Conservation (phyloP, 2,329 filamentous ascomycete genomes). For the Diaporthe ilicicola region DNA sequence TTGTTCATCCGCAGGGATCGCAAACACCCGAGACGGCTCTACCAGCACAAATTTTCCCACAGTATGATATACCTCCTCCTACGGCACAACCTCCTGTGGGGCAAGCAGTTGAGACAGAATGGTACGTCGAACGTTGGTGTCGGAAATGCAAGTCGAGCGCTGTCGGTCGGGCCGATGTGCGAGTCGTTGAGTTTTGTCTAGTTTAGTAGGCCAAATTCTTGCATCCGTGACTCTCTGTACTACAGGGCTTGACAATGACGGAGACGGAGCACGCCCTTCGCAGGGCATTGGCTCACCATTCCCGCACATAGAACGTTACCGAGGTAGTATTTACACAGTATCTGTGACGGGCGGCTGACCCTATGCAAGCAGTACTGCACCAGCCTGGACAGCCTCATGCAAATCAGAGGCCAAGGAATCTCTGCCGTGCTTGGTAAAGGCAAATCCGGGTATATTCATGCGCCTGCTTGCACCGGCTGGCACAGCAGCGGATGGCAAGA, state of each 20-base stretch:
- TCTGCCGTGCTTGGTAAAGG: not conserved
- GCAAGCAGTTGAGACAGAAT: not conserved
- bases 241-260: not conserved
- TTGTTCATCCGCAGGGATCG: not conserved
- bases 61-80: not conserved
- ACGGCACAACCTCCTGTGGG: not conserved
- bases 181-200: not conserved
- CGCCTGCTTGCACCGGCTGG: not conserved
- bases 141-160: not conserved
- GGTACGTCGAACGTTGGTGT: not conserved
- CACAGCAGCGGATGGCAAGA: not conserved
- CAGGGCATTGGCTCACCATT: not conserved
- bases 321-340: not conserved
- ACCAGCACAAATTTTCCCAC: not conserved
- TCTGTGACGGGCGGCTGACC: not conserved
- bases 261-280: not conserved
- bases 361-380: not conserved
- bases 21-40: not conserved
- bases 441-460: not conserved
- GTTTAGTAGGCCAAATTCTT: not conserved
- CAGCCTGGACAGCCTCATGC: no score
- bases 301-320: not conserved
- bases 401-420: not conserved
- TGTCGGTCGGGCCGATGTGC: conserved; percentile 4
- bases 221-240: not conserved